Conservation (phyloP, 2,329 filamentous ascomycete genomes). For the Fusarium torulosum region DNA sequence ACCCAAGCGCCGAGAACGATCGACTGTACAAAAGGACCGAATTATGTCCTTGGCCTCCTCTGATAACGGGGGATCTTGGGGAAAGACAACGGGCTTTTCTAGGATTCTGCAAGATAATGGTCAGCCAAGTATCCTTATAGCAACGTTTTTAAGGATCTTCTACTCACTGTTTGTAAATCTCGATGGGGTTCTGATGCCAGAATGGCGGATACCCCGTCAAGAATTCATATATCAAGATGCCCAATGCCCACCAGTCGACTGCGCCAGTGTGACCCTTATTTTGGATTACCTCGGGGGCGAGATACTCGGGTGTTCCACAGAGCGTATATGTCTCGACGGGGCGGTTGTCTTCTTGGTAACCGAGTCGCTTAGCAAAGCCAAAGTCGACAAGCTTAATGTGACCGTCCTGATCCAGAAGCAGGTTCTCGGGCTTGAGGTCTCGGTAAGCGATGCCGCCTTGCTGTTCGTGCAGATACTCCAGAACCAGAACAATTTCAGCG, state of each 20-base stretch:
- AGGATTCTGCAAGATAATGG: conserved; percentile 70
- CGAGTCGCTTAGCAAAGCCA: conserved; percentile 85
- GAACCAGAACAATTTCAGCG: conserved; percentile 84
- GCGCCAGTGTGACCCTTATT: conserved; percentile 82
- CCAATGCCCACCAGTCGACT: conserved; percentile 90
- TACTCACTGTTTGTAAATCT: conserved; percentile 82
- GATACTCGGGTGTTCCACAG: conserved; percentile 86
- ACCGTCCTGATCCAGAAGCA: conserved; percentile 80
- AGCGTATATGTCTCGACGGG: conserved; percentile 82
- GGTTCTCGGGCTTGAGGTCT: conserved; percentile 86
- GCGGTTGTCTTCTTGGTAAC: conserved; percentile 60
- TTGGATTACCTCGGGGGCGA: conserved; percentile 86
- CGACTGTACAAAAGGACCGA: conserved; percentile 80
- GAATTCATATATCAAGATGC: conserved; percentile 87
- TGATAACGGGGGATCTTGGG: conserved; percentile 74
- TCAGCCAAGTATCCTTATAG: conserved; percentile 12
- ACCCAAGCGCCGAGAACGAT: conserved; percentile 81
- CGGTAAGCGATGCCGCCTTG: conserved; percentile 84
- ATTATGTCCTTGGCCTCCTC: conserved; percentile 80
- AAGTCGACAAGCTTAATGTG: conserved; percentile 89
- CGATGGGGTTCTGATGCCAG: conserved; percentile 88
- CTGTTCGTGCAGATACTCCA: conserved; percentile 84
- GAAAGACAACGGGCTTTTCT: conserved; percentile 81
- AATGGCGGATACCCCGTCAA: conserved; percentile 87
- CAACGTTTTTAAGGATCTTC: not conserved